phyloP scores from a whole-genome alignment of 768 basidiomycete species.

The Leccinum broughii region DNA sequence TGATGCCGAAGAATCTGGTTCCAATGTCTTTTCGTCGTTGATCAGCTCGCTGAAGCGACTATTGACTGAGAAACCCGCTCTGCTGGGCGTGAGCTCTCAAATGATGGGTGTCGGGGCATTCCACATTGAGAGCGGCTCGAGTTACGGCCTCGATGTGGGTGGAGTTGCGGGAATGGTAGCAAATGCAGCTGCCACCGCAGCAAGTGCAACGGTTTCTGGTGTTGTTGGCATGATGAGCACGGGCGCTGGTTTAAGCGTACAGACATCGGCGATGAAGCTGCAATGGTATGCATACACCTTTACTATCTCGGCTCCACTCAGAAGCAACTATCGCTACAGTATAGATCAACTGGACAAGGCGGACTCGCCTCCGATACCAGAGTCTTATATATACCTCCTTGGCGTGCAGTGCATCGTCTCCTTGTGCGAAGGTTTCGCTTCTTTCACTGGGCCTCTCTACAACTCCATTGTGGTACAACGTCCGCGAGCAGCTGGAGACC shows the following conservation, averaged over 20 bases:
- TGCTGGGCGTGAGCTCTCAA: slow-evolving; percentile 78
- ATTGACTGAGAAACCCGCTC: slow-evolving; percentile 82
- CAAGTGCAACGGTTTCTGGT: slow-evolving; percentile 80
- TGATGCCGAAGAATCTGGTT: slow-evolving; percentile 58
- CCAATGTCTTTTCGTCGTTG: slow-evolving; percentile 74
- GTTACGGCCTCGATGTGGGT: slow-evolving; percentile 62
- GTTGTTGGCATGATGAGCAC: slow-evolving; percentile 85
- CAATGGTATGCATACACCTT: slow-evolving; percentile 65
- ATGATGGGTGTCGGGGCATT: slow-evolving; percentile 78
- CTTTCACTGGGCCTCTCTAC: slow-evolving; percentile 56
- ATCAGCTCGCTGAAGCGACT: slow-evolving; percentile 84
- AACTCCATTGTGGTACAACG: no score
- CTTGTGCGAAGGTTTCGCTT: slow-evolving; percentile 82
- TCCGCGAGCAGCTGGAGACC: no score
- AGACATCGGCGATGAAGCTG: slow-evolving; percentile 80
- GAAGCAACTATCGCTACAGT: slow-evolving; percentile 40
- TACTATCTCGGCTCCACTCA: neutral
- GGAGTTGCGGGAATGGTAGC: slow-evolving; percentile 83
- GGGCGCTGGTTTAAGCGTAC: slow-evolving; percentile 68
- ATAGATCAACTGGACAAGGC: slow-evolving; percentile 99
- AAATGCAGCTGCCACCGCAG: slow-evolving; percentile 75
- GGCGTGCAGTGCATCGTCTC: slow-evolving; percentile 86
- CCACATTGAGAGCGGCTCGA: slow-evolving; percentile 29
- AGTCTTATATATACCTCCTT: slow-evolving; percentile 90
- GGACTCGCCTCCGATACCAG: slow-evolving; percentile 90